These are phyloP conservation scores for Vaccinium macrocarpon DNA, from an alignment of 148 eudicot genomes.

Conservation along the genomic window DNA sequence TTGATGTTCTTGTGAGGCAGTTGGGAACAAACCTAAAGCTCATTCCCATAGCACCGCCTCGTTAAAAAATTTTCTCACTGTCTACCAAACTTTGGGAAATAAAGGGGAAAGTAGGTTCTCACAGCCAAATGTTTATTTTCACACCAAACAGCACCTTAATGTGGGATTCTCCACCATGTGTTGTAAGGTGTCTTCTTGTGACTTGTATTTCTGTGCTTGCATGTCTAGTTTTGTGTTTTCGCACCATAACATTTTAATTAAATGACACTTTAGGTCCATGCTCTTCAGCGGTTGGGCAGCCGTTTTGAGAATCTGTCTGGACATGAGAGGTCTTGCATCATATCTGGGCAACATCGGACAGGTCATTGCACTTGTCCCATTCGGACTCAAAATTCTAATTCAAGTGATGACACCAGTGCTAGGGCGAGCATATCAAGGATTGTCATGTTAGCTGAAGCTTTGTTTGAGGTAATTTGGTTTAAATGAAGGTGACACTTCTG, in stretches of 20 bases:
- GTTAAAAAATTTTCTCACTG: neutral
- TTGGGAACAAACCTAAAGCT: neutral
- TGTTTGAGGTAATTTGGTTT: conserved; percentile 76
- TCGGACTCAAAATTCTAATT: conserved; percentile 42
- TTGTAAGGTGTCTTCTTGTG: conserved; percentile 8
- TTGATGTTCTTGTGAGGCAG: neutral
- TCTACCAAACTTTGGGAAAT: neutral
- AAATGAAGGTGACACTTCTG: neutral
- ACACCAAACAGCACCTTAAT: neutral
- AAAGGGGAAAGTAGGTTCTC: neutral
- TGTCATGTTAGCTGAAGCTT: conserved; percentile 96
- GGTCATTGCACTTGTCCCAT: conserved; percentile 82
- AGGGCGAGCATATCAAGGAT: conserved; percentile 97
- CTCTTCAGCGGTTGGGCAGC: conserved; percentile 88
- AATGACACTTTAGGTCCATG: conserved; percentile 62
- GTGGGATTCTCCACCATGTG: neutral
- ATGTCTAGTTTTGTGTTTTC: neutral
- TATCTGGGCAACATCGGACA: conserved; percentile 88
- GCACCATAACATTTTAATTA: neutral
- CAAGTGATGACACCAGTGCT: conserved; percentile 66
- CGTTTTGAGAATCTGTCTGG: conserved; percentile 86
- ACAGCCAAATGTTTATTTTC: neutral
- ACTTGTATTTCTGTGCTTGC: conserved; percentile 2
- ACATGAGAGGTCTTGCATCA: conserved; percentile 83
- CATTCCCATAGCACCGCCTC: neutral